phyloP scores from a whole-genome alignment of 2,329 filamentous ascomycete species.

The Colletotrichum godetiae region DNA sequence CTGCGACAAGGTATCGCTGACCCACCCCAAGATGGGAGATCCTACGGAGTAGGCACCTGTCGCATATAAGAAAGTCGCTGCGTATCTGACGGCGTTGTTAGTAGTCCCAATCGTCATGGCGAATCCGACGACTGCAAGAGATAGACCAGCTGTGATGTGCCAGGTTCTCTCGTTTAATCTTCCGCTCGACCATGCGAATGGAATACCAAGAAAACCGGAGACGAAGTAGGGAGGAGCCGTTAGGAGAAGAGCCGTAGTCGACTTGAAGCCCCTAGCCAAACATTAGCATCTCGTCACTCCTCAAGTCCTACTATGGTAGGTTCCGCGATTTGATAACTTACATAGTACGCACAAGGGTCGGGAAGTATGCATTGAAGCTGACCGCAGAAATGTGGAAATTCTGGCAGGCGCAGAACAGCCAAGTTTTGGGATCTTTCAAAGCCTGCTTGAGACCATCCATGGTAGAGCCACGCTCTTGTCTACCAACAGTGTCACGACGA shows the following conservation, averaged over 20 bases:
- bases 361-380: constrained; percentile 39
- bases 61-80: constrained; percentile 33
- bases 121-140: constrained; percentile 46
- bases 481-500: constrained; percentile 25
- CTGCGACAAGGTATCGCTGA: constrained; percentile 79
- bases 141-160: constrained; percentile 57
- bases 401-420: constrained; percentile 31
- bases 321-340: not conserved
- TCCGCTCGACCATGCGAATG: constrained; percentile 51
- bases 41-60: constrained; percentile 24
- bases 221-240: constrained; percentile 38
- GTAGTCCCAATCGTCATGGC: constrained; percentile 21
- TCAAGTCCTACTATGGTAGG: not conserved
- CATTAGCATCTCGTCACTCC: not conserved
- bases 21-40: constrained; percentile 69
- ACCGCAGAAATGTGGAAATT: constrained; percentile 29
- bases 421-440: constrained; percentile 42
- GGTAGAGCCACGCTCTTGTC: constrained; percentile 20
- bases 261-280: constrained; percentile 13
- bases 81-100: constrained; percentile 23
- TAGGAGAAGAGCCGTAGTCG: constrained; percentile 48
- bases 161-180: constrained; percentile 58
- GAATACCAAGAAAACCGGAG: constrained; percentile 39
- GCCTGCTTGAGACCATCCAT: constrained; percentile 30
- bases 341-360: constrained; percentile 36